Evolutionary conservation across 331 rosid species (phyloP).

Genomic region (Stylosanthes scabra): DNA sequence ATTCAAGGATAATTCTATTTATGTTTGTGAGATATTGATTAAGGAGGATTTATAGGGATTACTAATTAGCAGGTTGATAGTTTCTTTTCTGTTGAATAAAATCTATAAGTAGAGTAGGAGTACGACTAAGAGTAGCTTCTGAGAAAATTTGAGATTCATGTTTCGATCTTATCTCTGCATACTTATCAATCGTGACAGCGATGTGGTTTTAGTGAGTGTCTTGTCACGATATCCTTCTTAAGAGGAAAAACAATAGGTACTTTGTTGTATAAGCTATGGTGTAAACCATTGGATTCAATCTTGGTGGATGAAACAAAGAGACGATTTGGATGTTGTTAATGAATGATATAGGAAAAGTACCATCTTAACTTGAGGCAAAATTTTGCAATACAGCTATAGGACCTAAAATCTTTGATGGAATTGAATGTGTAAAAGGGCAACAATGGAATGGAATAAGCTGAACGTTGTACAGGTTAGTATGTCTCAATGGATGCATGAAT

Average conservation of each 20-base stretch:
- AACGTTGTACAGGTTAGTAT: not conserved
- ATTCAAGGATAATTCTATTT: too few relatives aligned
- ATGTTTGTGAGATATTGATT: too few relatives aligned
- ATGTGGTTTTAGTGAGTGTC: not conserved
- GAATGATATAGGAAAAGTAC: not conserved
- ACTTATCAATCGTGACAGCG: not conserved
- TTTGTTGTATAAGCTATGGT: too few relatives aligned
- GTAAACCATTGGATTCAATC: too few relatives aligned
- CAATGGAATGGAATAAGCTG: not conserved
- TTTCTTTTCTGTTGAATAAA: conserved; percentile 6
- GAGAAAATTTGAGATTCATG: not conserved
- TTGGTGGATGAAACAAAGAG: not conserved
- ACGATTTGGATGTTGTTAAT: not conserved
- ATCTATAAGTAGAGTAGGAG: not conserved
- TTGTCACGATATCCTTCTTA: too few relatives aligned
- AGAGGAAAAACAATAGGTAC: not conserved
- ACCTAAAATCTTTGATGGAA: not conserved
- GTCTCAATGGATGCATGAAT: not conserved
- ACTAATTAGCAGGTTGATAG: not conserved
- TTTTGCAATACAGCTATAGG: not conserved
- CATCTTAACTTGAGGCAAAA: not conserved
- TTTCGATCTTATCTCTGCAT: not conserved
- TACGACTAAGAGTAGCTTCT: conserved; percentile 12
- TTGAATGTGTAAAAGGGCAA: too few relatives aligned
- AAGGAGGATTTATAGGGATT: not conserved